phyloP scores from a whole-genome alignment of 176 grass and related monocot genomes.

The Luzula sylvatica region DNA sequence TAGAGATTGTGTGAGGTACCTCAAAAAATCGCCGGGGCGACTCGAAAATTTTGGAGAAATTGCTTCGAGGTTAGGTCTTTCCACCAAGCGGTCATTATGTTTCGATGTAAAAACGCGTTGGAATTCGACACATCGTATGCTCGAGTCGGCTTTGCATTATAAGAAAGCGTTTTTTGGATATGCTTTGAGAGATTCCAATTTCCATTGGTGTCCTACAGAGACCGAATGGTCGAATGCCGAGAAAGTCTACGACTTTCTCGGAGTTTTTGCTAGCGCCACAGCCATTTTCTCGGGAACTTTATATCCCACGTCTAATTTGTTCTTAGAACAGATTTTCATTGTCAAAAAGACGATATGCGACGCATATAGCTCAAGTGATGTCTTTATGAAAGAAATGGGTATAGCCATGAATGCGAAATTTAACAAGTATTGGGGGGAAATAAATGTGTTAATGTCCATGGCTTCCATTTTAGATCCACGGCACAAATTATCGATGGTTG shows the following conservation, averaged over 20 bases:
- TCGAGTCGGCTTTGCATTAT: not conserved
- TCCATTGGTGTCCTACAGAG: no score
- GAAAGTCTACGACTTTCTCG: no score
- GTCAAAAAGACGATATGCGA: constrained; percentile 1
- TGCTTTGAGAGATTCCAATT: no score
- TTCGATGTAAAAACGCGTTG: not conserved
- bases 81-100: not conserved
- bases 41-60: not conserved
- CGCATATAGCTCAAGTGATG: not conserved
- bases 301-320: not conserved
- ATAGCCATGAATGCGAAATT: not conserved
- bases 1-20: not conserved
- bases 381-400: not conserved
- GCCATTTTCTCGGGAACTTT: no score
- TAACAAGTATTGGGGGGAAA: not conserved
- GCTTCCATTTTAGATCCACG: not conserved
- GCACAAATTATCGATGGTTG: not conserved
- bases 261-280: no score
- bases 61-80: not conserved
- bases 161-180: not conserved
- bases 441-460: no score
- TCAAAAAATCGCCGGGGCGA: not conserved
- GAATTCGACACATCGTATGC: no score
- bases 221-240: no score
- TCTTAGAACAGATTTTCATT: not conserved